Evolutionary conservation across 176 grass and related monocot genomes (phyloP).

Genomic region (Secale cereale): DNA sequence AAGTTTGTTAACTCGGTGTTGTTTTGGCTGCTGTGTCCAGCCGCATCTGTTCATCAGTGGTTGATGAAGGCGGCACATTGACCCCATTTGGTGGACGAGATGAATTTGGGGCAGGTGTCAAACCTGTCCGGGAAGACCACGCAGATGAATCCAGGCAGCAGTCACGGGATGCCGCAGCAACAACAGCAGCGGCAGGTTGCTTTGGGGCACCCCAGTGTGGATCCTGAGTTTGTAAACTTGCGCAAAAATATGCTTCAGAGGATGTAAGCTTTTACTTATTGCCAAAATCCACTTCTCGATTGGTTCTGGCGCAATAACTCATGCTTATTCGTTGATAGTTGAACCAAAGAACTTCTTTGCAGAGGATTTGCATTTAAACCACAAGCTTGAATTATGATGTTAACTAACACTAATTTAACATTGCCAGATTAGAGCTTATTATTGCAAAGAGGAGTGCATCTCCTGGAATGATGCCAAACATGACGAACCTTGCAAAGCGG

Average conservation of each 20-base stretch:
- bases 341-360: neutral
- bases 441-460: neutral
- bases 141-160: conserved; percentile 21
- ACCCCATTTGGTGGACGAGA: neutral
- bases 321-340: neutral
- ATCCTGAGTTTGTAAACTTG: conserved; percentile 24
- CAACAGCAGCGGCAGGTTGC: conserved; percentile 32
- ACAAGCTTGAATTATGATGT: conserved; percentile 10
- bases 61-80: conserved; percentile 16
- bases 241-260: conserved; percentile 19
- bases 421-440: neutral
- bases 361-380: neutral
- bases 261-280: conserved; percentile 47
- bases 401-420: conserved; percentile 16
- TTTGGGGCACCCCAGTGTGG: conserved; percentile 8
- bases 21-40: conserved; percentile 6
- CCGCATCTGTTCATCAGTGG: neutral
- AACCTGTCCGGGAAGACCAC: neutral
- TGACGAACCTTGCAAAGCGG: neutral
- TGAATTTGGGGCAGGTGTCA: conserved; percentile 24
- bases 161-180: conserved; percentile 10
- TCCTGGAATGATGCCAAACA: neutral
- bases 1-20: neutral
- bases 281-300: neutral
- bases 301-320: neutral